Evolutionary conservation across 2,329 filamentous ascomycete genomes (phyloP), one percentile per base, ranked within the genome.

Genomic region (Teratosphaeria epicoccoides): DNA sequence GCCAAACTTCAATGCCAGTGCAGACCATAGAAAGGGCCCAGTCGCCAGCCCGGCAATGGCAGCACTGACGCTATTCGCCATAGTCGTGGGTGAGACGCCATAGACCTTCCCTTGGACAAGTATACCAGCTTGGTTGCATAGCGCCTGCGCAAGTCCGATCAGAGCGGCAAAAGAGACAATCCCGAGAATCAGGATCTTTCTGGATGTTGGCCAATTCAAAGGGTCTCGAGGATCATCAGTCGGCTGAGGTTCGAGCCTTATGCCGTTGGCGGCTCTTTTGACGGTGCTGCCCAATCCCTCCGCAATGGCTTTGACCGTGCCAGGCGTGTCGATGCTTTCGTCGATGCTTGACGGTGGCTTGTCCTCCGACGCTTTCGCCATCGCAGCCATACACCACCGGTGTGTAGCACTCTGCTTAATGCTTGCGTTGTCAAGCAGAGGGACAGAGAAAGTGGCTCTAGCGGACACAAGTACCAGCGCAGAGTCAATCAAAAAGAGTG

Each of bases 151-250:
- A 2, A 26, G 48, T 14, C 23, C 48, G 10, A 44, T 29, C 20
- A 49, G n/a, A 26, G 48, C 48, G 12, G 48, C 48, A 22, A 49
- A 49, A 11, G 37, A 25, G 23, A 49, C 48, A 17, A 29, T 24
- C 3, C 20, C 48, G 9, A 49, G 26, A 23, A 25, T 44, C 23
- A 49, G 29, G 12, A 49, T 25, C 22, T 49, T 49, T n/a, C 33
- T 49, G 17, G 23, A 25, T 5, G 33, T 2, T 11, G 24, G 14
- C 46, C 46, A 48, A 29, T 33, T 48, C 12, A 48, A 25, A 24
- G 46, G 46, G 33, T 48, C 46, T 33, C 25, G 24, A 20, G 24
- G 46, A 12, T 48, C 46, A 48, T 48, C 46, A n/a, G 23, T 48
- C 6, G 46, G 46, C 23, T 48, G 46, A 48, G 46, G 46, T 23